Evolutionary conservation across 306 rosid species (phyloP), one percentile per base, ranked within the genome.

Genomic region (Rubus idaeus): DNA sequence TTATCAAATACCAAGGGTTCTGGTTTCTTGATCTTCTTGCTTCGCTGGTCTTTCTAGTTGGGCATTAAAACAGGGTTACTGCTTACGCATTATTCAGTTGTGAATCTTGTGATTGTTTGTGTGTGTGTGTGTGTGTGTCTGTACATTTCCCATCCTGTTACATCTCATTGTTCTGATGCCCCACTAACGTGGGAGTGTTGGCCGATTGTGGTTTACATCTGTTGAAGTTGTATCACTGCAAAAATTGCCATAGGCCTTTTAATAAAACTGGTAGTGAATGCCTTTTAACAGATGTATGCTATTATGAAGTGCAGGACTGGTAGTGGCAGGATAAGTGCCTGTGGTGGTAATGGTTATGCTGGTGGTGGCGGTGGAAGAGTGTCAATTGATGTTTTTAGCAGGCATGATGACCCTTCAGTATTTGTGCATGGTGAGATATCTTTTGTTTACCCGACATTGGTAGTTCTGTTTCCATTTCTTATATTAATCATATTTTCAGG

Each of bases 311-410:
- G 72, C 91, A 88, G 91, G 92, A 82, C 80, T 71, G 92, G 92
- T 47, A 72, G 75, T 84, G 92, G 90, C 73, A 82, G 81, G 65
- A 82, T 84, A 75, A 88, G 90, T 86, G 88, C 92, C 50, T 86
- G 90, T 73, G 92, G 90, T 20, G 92, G 92, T 60, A 75, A 82
- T 80, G 92, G 92, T 47, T 70, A 80, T 74, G 88, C 84, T 61
- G 92, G 92, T 21, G 92, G 92, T 8, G 92, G 92, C 1, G 92
- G 90, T 39, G 92, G 92, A 73, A 86, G 90, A 80, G 89, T 88
- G 20, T 82, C 92, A 57, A 83, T 88, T 80, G 88, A 88, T 78
- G 86, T 88, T 50, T 88, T 82, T 81, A 88, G 92, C 84, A 80
- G 90, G 84, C 92, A 86, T 39, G 87, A 88, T 68, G 87, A 82